Base-by-base conservation (phyloP, 768 basidiomycete species). In the Leccinum obscurum region DNA sequence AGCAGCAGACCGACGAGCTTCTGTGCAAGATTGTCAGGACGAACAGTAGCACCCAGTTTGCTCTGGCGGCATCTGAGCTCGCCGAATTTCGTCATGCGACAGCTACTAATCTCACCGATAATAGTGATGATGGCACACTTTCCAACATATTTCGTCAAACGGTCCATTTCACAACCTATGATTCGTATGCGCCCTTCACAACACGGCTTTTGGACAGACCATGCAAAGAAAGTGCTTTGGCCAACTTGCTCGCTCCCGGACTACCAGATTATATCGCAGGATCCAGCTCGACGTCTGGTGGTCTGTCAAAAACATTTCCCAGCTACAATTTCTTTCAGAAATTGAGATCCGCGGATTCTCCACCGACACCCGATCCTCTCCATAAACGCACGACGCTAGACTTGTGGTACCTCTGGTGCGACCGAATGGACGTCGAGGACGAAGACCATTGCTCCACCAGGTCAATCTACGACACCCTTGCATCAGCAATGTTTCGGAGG, bases 251-350 rank as follows among this genome's bases (percentile, higher is more conserved):
- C 35, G 54, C 66, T 1, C 66, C 64, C 0, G 69, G 68, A 32
- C 6, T 69, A 1, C 69, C 68, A n/a, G 63, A 68, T 48, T 68
- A 20, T 28, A 55, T 69, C 3, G 49, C 20, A 8, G 24, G n/a
- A 22, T 70, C 68, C 22, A 63, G 61, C 6, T 62, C 63, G 11
- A 70, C 66, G 20, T 70, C 68, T 4, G 59, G 68, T 54, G 54
- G 64, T 11, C 8, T 35, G 8, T 1, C 59, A 17, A 65, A 70
- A n/a, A 14, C 11, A 4, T 65, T 70, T 14, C 56, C 56, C 3
- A 20, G 52, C 22, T 63, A 69, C 34, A 57, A 57, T 14, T 15
- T 11, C 15, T 44, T 59, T 26, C 39, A 50, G 9, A 22, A 24
- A 4, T 44, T 49, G 2, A 52, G 39, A 32, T 34, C 54, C 6